Base-by-base conservation (phyloP, 1,284 basidiomycete species). In the Heterobasidion parviporum region DNA sequence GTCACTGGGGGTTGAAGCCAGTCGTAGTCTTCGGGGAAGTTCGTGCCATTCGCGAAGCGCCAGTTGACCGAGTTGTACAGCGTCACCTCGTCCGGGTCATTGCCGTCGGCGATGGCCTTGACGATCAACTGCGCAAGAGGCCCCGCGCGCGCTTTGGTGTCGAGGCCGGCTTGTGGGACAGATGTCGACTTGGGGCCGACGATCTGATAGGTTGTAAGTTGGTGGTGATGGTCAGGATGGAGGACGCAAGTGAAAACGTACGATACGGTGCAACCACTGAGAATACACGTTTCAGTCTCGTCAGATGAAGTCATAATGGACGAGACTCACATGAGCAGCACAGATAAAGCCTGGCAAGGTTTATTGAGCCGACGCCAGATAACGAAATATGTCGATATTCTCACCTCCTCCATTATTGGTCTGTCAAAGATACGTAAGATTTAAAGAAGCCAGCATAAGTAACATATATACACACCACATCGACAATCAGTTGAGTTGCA, bases 211-310 rank as follows among this genome's bases (percentile, higher is more conserved):
- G 8, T 41, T 18, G 41, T 41, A 18, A 35, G 14, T 47, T 44
- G 12, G 53, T 38, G 45, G 16, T 49, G 20, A 55, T 47, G 50
- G n/a, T 35, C 50, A 38, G 18, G 10, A 32, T 41, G 7, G 38
- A 3, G 7, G 33, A 66, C 78, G 61, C 56, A 83, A 32, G 10
- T 10, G 38, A 12, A n/a, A 34, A 66, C 78, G 61, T 56, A 83
- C 80, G 57, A 83, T 81, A 49, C 81, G 78, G 64, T 83, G 81
- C 5, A 85, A 72, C 79, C 79, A 84, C 80, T 84, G 56, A 6
- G 43, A 53, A 16, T 45, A 10, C 16, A 14, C 38, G 12, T 43
- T 16, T 44, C 10, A 26, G 46, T 10, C 18, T 20, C 9, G 10
- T 10, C n/a, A 45, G n/a, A n/a, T 33, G 45, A 15, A 43, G 10